Evolutionary conservation across 805 yeast genomes (phyloP).

Genomic region (Saccharomycopsis sp.): DNA sequence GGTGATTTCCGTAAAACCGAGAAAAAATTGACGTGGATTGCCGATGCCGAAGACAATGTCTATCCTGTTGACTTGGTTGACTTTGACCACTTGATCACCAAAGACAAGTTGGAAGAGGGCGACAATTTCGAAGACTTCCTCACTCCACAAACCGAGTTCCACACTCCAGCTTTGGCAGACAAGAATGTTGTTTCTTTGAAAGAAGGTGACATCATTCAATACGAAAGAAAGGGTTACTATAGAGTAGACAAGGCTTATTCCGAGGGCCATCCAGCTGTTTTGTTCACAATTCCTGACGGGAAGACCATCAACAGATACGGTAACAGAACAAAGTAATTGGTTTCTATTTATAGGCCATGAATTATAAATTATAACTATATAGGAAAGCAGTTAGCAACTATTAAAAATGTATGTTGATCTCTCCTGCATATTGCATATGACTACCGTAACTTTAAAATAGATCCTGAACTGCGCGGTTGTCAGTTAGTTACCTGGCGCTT

Average conservation of each 20-base stretch:
- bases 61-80: slow-evolving; percentile 69
- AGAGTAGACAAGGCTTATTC: slow-evolving; percentile 59
- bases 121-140: slow-evolving; percentile 90
- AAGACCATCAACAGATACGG: slow-evolving; percentile 74
- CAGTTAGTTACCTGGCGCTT: too few relatives aligned
- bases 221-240: slow-evolving; percentile 96
- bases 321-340: slow-evolving; percentile 45
- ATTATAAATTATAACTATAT: too few relatives aligned
- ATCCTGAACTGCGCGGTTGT: too few relatives aligned
- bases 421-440: too few relatives aligned
- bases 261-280: slow-evolving; percentile 59
- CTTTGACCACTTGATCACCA: slow-evolving; percentile 90
- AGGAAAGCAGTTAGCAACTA: too few relatives aligned
- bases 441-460: too few relatives aligned
- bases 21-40: slow-evolving; percentile 92
- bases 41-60: slow-evolving; percentile 66
- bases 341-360: too few relatives aligned
- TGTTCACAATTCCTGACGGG: slow-evolving; percentile 96
- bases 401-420: too few relatives aligned
- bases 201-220: slow-evolving; percentile 85
- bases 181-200: slow-evolving; percentile 67
- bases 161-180: slow-evolving; percentile 71
- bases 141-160: slow-evolving; percentile 84
- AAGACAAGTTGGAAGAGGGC: slow-evolving; percentile 91
- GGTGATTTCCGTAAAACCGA: slow-evolving; percentile 97